These are phyloP conservation scores for Penicillium verhagenii DNA, from an alignment of 495 filamentous ascomycete species.

Conservation along the genomic window DNA sequence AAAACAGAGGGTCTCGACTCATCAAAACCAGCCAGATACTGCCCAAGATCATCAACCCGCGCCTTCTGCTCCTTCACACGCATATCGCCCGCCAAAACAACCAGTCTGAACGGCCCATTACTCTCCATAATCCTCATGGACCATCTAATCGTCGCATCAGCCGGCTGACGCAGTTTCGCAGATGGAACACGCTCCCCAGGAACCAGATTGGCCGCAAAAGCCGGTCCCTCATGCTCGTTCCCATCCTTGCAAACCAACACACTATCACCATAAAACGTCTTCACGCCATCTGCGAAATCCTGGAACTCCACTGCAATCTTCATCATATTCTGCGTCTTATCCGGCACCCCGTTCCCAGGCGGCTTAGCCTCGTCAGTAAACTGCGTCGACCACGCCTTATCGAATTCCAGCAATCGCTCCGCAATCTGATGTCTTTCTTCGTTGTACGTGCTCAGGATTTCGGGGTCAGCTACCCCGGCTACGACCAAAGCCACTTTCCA, in stretches of 20 bases:
- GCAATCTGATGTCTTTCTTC: constrained; percentile 68
- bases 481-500: constrained; percentile 78
- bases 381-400: constrained; percentile 36
- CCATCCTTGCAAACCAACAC: constrained; percentile 26
- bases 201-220: constrained; percentile 33
- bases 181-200: constrained; percentile 53
- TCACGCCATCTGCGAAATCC: constrained; percentile 39
- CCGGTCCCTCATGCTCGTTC: constrained; percentile 11
- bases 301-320: constrained; percentile 24
- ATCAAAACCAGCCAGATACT: constrained; percentile 29
- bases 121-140: constrained; percentile 41
- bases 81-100: constrained; percentile 64
- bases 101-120: constrained; percentile 58
- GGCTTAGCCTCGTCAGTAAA: constrained; percentile 15
- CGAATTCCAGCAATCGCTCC: constrained; percentile 69
- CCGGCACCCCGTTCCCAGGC: not conserved
- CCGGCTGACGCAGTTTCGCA: constrained; percentile 54
- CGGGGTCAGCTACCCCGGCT: constrained; percentile 52
- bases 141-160: constrained; percentile 51
- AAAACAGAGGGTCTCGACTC: constrained; percentile 15
- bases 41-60: constrained; percentile 47
- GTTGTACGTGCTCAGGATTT: constrained; percentile 69
- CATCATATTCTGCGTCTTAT: constrained; percentile 25
- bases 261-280: constrained; percentile 35
- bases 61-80: constrained; percentile 35